Evolutionary conservation across 129 eudicot genomes (phyloP).

Genomic region (Rutidosis leptorrhynchoides): DNA sequence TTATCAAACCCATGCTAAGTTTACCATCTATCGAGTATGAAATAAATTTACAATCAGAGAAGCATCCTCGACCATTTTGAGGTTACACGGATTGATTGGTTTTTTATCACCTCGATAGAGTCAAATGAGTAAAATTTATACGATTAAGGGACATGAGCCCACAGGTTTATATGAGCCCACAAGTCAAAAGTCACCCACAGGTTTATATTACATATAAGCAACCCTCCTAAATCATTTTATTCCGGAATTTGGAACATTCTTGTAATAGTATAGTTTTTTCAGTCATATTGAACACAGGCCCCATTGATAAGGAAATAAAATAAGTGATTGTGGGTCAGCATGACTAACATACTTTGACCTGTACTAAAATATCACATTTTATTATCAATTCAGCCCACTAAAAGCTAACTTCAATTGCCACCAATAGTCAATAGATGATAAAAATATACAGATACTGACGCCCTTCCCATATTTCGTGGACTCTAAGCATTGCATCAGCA

Average conservation of each 20-base stretch:
- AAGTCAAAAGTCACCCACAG: too few relatives aligned
- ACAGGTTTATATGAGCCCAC: too few relatives aligned
- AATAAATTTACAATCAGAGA: neutral
- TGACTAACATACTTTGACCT: neutral
- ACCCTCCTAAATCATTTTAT: neutral
- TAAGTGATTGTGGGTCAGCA: neutral
- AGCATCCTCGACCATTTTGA: neutral
- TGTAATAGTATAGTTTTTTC: neutral
- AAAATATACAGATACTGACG: neutral
- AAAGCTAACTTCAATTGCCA: neutral
- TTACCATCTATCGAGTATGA: neutral
- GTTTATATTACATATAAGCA: neutral
- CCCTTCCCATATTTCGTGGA: conserved; percentile 5
- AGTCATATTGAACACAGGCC: neutral
- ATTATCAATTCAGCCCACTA: neutral
- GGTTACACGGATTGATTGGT: neutral
- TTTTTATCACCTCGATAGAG: neutral
- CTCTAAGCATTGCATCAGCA: neutral
- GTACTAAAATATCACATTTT: neutral
- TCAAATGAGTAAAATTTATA: neutral
- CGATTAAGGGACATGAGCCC: neutral
- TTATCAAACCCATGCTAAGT: neutral
- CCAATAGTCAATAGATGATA: neutral
- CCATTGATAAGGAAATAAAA: neutral
- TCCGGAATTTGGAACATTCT: neutral